Conservation (phyloP, 1,284 basidiomycete genomes). For the Fomes fomentarius region DNA sequence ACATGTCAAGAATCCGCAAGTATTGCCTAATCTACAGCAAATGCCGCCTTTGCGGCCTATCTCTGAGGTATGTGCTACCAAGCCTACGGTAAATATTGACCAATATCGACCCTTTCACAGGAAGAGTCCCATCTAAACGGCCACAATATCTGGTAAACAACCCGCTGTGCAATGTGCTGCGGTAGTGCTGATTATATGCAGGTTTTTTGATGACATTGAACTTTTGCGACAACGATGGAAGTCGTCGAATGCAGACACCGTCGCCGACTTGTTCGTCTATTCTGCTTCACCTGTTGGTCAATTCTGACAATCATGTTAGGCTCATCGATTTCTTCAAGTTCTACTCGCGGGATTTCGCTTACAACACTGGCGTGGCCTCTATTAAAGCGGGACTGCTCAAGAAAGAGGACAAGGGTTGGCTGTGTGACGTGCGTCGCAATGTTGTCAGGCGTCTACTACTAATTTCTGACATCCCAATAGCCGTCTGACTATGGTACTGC, state of each 20-base stretch:
- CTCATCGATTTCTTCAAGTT: constrained; percentile 98
- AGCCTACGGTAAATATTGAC: too few relatives aligned
- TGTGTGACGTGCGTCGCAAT: constrained; percentile 73
- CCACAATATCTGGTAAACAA: constrained; percentile 76
- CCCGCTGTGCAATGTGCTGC: not conserved
- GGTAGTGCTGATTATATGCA: constrained; percentile 34
- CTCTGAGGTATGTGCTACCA: constrained; percentile 61
- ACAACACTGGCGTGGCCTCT: constrained; percentile 90
- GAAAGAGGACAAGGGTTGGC: constrained; percentile 94
- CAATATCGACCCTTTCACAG: constrained; percentile 38
- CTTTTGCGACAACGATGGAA: constrained; percentile 90
- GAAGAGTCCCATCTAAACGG: constrained; percentile 87
- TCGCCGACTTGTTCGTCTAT: constrained; percentile 83
- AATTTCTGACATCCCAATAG: not conserved
- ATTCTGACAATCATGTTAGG: constrained; percentile 41
- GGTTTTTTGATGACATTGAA: constrained; percentile 98
- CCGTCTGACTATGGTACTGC: constrained; percentile 67
- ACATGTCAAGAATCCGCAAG: constrained; percentile 95
- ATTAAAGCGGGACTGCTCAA: constrained; percentile 88
- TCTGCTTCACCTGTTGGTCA: not conserved
- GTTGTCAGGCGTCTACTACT: not conserved
- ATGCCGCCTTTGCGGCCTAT: constrained; percentile 86
- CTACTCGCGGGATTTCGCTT: constrained; percentile 92
- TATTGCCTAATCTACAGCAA: constrained; percentile 90
- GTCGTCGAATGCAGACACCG: constrained; percentile 90